Evolutionary conservation across 179 eudicot species (phyloP).

Genomic region (Carnegiea gigantea): DNA sequence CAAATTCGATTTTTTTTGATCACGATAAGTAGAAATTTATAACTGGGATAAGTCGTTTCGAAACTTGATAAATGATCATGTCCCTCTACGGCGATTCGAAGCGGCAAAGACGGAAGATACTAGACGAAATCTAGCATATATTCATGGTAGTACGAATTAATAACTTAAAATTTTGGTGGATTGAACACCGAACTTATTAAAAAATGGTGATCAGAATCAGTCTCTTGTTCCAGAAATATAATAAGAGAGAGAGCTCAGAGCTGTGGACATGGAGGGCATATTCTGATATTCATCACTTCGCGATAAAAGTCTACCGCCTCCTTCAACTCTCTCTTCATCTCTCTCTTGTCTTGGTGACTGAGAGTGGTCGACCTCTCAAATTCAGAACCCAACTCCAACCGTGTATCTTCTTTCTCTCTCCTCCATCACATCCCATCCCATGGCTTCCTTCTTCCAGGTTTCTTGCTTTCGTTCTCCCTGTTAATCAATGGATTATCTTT

Average conservation of each 20-base stretch:
- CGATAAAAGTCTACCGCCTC: not conserved
- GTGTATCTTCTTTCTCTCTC: not conserved
- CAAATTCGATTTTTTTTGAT: too few species aligned
- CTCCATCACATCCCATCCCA: not conserved
- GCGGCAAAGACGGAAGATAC: too few species aligned
- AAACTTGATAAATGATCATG: too few species aligned
- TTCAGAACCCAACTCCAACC: too few species aligned
- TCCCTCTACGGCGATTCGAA: too few species aligned
- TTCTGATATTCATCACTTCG: not conserved
- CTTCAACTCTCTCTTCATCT: not conserved
- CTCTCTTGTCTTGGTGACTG: not conserved
- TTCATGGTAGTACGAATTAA: not conserved
- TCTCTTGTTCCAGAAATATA: not conserved
- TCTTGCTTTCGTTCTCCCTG: not conserved
- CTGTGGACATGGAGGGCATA: not conserved
- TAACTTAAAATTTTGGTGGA: not conserved
- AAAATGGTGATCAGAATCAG: not conserved
- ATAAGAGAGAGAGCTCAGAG: too few species aligned
- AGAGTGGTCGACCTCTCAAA: not conserved
- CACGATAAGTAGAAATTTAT: too few species aligned
- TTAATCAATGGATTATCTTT: not conserved
- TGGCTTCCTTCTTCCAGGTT: conserved; percentile 40
- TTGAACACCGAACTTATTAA: not conserved
- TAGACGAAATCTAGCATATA: not conserved
- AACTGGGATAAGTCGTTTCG: too few species aligned